Percentiles rank a stretch among this genome's conserved stretches.
phyloP scores from a whole-genome alignment of 352 stramenopile species.

The Globisporangium paroecandrum region DNA sequence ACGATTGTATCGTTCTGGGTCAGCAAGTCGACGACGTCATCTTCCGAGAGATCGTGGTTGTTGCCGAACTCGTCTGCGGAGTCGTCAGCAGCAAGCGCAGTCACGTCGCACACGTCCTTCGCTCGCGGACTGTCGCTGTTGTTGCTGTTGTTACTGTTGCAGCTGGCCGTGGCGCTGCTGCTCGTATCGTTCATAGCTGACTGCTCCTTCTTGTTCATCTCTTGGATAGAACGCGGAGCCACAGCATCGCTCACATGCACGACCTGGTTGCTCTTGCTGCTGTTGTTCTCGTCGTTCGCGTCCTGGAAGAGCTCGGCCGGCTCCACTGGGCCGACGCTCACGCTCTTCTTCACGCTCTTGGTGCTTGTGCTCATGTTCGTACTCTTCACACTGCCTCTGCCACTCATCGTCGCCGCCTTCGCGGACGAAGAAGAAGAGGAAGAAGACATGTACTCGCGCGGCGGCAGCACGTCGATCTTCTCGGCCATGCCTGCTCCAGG shows the following conservation, averaged over 20 bases:
- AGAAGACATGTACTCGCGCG: slow-evolving; percentile 5
- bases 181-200: background rate
- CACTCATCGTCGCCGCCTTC: background rate
- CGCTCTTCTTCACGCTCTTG: background rate
- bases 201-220: background rate
- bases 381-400: background rate
- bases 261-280: background rate
- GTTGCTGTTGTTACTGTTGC: slow-evolving; percentile 1
- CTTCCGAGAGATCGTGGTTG: background rate
- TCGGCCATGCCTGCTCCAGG: slow-evolving; percentile 6
- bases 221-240: background rate
- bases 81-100: background rate
- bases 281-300: slow-evolving; percentile 8
- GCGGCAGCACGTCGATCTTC: slow-evolving; percentile 8
- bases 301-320: slow-evolving; percentile 5
- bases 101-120: background rate
- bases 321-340: background rate
- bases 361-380: background rate
- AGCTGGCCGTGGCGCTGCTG: slow-evolving; percentile 9
- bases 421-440: background rate
- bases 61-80: background rate
- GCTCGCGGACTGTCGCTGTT: slow-evolving; percentile 1
- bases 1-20: background rate
- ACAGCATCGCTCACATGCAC: background rate
- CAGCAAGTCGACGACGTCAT: background rate